Base-by-base conservation (phyloP, 208 protist species). In the Crithidia expoeki region DNA sequence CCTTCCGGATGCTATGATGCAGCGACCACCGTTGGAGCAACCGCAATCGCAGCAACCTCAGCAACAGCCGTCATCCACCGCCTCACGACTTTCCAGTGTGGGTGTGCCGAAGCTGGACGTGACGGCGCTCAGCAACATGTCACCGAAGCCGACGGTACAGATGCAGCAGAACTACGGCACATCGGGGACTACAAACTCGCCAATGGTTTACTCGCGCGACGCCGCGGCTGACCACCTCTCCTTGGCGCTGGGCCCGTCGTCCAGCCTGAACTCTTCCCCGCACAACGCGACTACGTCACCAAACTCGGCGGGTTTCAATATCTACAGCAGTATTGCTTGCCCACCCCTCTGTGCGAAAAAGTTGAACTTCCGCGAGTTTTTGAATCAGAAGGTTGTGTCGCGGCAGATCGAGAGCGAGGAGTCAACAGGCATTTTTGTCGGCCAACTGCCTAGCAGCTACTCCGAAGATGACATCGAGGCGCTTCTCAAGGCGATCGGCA, bases 391-490 rank as follows among this genome's bases (percentile, higher is more conserved):
- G 59, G 17, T 52, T 16, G 68, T 85, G 0, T 49, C 85, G 12
- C 33, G 64, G 21, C 32, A 78, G 30, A 79, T 86, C 12, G 36
- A 76, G 23, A 72, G 58, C 23, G 89, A 94, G 60, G 71, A 80
- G 40, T 79, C 77, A 17, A 80, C 74, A 16, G 89, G 89, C 65
- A 83, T 94, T 16, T 94, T 94, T 67, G 80, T 94, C 14, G 89
- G 89, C 0, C 89, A 94, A 60, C 77, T 94, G 14, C 89, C 89
- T 19, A 90, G 78, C 49, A 89, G 77, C 50, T 94, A 94, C 72
- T 67, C 74, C 1, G 86, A 92, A 56, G 75, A 87, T 19, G 89
- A 94, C 50, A 90, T 89, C 34, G 80, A 88, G 46, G 83, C 79
- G 1, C 74, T 94, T 6, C 75, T 94, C 23, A 80, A 83, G 49